Evolutionary conservation across 176 grass and related monocot species (phyloP), one percentile per base, ranked within the genome.

Genomic region (Urochloa ruziziensis): DNA sequence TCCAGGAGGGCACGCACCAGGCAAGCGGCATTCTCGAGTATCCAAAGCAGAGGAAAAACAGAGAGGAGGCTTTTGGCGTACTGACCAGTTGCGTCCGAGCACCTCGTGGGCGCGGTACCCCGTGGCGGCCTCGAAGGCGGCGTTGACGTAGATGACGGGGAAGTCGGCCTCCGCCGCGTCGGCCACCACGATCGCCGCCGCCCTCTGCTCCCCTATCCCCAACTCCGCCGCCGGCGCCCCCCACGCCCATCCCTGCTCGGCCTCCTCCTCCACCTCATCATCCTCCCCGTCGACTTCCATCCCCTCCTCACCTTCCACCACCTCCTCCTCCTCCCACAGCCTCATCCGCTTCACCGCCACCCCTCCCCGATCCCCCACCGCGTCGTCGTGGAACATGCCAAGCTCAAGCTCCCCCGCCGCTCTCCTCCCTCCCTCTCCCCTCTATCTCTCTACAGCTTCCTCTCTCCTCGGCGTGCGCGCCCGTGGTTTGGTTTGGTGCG

Each of bases 111-210:
- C 96, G 74, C 91, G 91, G 91, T 99, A 99, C 42, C 96, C 96
- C 19, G 96, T 99, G 27, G 96, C 85, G 39, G 80, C 85, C 87
- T 99, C 96, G 42, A 99, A 99, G 23, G 92, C 96, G 21, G 96
- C 83, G 88, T 99, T 99, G 83, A 99, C 96, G 86, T 99, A 99
- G 72, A 99, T 99, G 62, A 99, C 69, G 27, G 96, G 93, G 80
- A 83, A 96, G 62, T 99, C 96, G 0, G 83, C 80, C 49, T 99
- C 93, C 36, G 89, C 44, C 32, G 96, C 96, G 86, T 99, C 96
- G 4, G 89, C 73, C 57, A 96, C 96, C 15, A 99, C 89, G 86
- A 99, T 94, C 74, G 96, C 67, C 7, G 93, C 85, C 23, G 89
- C 85, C 73, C 56, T 67, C 68, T 65, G n/a, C 67, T 86, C 83